A percentile compares a stretch with the other conserved stretches of the same genome.
phyloP scores from a whole-genome alignment of 345 rosid genomes.

The Zanthoxylum bungeanum region DNA sequence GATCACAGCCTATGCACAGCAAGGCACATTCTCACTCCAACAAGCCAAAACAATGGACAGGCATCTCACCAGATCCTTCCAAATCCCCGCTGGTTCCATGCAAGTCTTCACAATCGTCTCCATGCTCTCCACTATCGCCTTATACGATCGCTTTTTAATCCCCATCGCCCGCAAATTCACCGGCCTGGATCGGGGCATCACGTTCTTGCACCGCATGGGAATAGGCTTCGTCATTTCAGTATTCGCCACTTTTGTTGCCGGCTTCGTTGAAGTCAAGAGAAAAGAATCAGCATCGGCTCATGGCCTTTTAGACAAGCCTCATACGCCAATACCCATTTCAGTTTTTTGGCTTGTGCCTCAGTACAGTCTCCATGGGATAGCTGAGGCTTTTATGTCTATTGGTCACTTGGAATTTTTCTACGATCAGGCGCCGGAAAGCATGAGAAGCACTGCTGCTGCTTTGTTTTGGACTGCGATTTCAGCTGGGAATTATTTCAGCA shows the following conservation, averaged over 20 bases:
- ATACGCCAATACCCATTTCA: constrained; percentile 27
- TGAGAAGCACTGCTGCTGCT: constrained; percentile 48
- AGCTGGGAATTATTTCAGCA: constrained; percentile 40
- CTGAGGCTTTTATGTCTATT: constrained; percentile 30
- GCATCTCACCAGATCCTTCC: constrained; percentile 32
- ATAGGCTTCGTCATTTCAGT: constrained; percentile 42
- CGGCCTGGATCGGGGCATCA: constrained; percentile 45
- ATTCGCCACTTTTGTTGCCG: constrained; percentile 45
- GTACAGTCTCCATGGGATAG: constrained; percentile 19
- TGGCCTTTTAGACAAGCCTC: constrained; percentile 27
- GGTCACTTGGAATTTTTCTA: constrained; percentile 56
- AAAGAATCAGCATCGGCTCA: constrained; percentile 28
- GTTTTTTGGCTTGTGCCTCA: constrained; percentile 57
- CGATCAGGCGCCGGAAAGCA: constrained; percentile 55
- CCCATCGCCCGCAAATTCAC: constrained; percentile 30
- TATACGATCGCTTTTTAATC: constrained; percentile 41
- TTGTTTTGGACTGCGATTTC: constrained; percentile 42
- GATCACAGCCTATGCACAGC: constrained; percentile 44
- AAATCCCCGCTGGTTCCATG: constrained; percentile 51
- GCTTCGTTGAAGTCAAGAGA: constrained; percentile 42
- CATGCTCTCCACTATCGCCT: constrained; percentile 37
- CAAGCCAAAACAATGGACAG: constrained; percentile 52
- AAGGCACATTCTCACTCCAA: constrained; percentile 44
- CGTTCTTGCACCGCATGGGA: constrained; percentile 45
- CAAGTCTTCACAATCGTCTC: constrained; percentile 42